Evolutionary conservation across 2,329 filamentous ascomycete genomes (phyloP), one percentile per base, ranked within the genome.

Genomic region (Pestalotiopsis fici): DNA sequence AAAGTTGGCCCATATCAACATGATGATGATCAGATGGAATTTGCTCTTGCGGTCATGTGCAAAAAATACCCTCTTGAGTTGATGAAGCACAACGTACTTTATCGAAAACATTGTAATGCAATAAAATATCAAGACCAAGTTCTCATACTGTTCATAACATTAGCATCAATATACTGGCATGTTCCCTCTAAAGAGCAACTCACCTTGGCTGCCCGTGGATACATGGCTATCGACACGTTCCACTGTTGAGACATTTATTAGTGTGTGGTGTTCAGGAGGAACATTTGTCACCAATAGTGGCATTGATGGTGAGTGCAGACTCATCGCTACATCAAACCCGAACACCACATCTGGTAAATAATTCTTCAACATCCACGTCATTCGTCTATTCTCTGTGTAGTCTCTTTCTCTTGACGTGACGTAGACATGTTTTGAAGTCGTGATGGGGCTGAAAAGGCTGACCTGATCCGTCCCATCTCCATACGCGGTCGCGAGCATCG

Each of bases 71-170:
- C 50, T 9, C 50, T 71, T 64, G 21, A 69, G 70, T 35, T 70
- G 70, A 13, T 66, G 66, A 5, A 72, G 56, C 23, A 71, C 68
- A 2, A 68, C 66, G 43, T 69, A 71, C 39, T 72, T 72, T 25
- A 59, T 59, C 12, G 27, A 37, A 56, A 70, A 67, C 64, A 71
- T 65, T 2, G 56, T 55, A 2, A 66, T 47, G 21, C 65, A 65
- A 47, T 70, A 71, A 1, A 72, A n/a, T 5, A 70, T 67, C 31
- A 67, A 68, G 43, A 64, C 27, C 6, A 68, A 59, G 25, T 69
- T 72, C 15, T 66, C 25, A 31, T 65, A 21, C 69, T 71, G n/a
- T 43, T 27, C 13, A 6, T 25, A 15, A 54, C 28, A 31, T 15
- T 18, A 5, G 11, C 57, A 59, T 59, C 15, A 37, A 18, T 23